Evolutionary conservation across 495 filamentous ascomycete genomes (phyloP).

Genomic region (Aspergillus sparsus): DNA sequence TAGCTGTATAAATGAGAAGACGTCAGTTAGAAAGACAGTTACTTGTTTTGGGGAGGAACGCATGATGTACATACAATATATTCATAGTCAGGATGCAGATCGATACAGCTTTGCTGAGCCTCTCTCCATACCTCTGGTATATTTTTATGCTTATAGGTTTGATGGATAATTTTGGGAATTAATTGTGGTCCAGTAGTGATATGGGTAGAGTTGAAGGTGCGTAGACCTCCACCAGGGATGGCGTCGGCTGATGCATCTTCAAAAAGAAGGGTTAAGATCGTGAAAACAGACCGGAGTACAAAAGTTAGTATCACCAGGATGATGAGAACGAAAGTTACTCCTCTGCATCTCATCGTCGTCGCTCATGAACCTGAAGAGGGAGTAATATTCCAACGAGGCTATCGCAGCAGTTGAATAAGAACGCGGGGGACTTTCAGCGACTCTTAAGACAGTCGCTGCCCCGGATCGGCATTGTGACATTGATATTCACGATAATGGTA

Average conservation of each 20-base stretch:
- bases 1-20: slow-evolving; percentile 49
- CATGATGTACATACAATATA: slow-evolving; percentile 62
- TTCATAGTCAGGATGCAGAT: slow-evolving; percentile 75
- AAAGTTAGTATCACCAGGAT: slow-evolving; percentile 58
- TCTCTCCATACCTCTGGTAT: slow-evolving; percentile 73
- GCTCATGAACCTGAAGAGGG: neutral
- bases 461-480: too few relatives aligned
- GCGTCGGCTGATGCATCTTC: slow-evolving; percentile 66
- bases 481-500: too few relatives aligned
- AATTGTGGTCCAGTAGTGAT: slow-evolving; percentile 60
- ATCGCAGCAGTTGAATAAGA: too few relatives aligned
- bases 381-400: too few relatives aligned
- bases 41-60: too few relatives aligned
- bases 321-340: slow-evolving; percentile 61
- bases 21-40: neutral
- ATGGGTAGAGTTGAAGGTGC: slow-evolving; percentile 59
- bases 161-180: slow-evolving; percentile 88
- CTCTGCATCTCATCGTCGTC: slow-evolving; percentile 61
- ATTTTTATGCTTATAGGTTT: slow-evolving; percentile 76
- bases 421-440: too few relatives aligned
- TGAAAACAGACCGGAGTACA: slow-evolving; percentile 61
- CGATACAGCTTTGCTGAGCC: slow-evolving; percentile 71
- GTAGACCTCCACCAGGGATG: slow-evolving; percentile 63
- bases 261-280: slow-evolving; percentile 60
- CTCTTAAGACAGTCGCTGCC: too few relatives aligned